Evolutionary conservation across 148 eudicot species (phyloP).

Genomic region (Simmondsia chinensis): DNA sequence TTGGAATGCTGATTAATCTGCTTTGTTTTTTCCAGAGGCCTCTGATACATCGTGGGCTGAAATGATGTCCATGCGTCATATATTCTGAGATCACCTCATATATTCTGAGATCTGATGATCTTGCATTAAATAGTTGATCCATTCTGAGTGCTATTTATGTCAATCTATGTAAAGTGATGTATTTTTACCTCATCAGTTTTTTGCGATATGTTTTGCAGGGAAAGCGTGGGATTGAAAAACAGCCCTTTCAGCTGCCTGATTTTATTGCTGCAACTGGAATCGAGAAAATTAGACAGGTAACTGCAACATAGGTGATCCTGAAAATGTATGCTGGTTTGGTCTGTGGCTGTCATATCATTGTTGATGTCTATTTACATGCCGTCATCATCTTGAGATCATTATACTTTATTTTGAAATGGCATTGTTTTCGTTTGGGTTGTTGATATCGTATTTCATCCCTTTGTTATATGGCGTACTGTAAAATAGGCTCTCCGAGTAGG

Average conservation of each 20-base stretch:
- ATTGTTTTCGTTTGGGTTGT: too few relatives aligned
- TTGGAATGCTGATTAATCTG: constrained; percentile 10
- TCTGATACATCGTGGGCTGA: constrained; percentile 14
- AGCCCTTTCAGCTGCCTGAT: constrained; percentile 98
- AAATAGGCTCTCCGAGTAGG: too few relatives aligned
- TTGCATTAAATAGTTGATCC: not conserved
- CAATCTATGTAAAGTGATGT: constrained; percentile 1
- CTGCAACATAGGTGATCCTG: too few relatives aligned
- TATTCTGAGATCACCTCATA: not conserved
- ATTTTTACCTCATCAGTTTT: constrained; percentile 28
- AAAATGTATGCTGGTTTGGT: too few relatives aligned
- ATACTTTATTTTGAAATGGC: too few relatives aligned
- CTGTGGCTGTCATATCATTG: too few relatives aligned
- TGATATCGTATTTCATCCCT: too few relatives aligned
- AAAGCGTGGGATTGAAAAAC: constrained; percentile 96
- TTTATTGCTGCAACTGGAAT: constrained; percentile 99
- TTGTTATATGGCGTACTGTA: too few relatives aligned
- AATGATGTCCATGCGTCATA: constrained; percentile 9
- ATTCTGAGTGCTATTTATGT: not conserved
- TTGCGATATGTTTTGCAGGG: constrained; percentile 54
- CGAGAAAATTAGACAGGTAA: constrained; percentile 97
- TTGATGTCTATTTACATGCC: too few relatives aligned
- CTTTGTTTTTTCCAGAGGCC: constrained; percentile 9
- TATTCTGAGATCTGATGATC: constrained; percentile 3
- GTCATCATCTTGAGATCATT: too few relatives aligned